Conservation (phyloP, 169 alveolate genomes). For the Plasmodium malariae region DNA sequence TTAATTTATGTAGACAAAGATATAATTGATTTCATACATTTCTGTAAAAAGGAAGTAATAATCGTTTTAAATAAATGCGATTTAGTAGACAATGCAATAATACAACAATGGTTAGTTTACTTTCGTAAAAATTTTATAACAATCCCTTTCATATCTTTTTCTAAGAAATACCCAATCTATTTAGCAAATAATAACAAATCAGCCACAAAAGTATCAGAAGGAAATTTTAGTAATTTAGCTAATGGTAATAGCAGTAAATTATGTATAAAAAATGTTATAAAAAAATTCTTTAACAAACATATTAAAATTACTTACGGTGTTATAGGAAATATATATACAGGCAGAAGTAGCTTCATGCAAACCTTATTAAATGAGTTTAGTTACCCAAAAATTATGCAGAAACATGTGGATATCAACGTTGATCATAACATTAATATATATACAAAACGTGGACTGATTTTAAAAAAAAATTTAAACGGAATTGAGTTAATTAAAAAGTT, state of each 20-base stretch:
- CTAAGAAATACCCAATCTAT: constrained; percentile 2
- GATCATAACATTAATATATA: constrained; percentile 30
- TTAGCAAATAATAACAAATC: constrained; percentile 2
- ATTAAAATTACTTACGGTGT: constrained; percentile 50
- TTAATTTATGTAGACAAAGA: constrained; percentile 59
- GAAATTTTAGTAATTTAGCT: too few relatives aligned
- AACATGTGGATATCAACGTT: constrained; percentile 10
- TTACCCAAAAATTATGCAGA: background rate
- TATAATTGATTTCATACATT: constrained; percentile 35
- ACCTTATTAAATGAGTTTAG: constrained; percentile 17
- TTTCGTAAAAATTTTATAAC: constrained; percentile 53
- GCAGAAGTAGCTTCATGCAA: constrained; percentile 38
- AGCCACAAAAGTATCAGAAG: too few relatives aligned
- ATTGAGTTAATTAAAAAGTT: constrained; percentile 49
- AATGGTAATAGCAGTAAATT: too few relatives aligned
- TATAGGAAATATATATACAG: constrained; percentile 70
- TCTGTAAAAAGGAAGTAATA: constrained; percentile 62
- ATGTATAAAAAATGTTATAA: constrained; percentile 15
- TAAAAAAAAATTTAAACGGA: constrained; percentile 38
- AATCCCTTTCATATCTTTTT: constrained; percentile 32
- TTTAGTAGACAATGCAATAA: constrained; percentile 35
- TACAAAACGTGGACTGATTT: constrained; percentile 45
- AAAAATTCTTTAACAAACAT: constrained; percentile 3
- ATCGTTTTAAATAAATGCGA: constrained; percentile 68
- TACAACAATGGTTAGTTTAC: constrained; percentile 47